A percentile compares a stretch with the other conserved stretches of the same genome.
These are phyloP conservation scores for Tolypocladium sp. DNA, from an alignment of 2,329 filamentous ascomycete species.

Conservation along the genomic window DNA sequence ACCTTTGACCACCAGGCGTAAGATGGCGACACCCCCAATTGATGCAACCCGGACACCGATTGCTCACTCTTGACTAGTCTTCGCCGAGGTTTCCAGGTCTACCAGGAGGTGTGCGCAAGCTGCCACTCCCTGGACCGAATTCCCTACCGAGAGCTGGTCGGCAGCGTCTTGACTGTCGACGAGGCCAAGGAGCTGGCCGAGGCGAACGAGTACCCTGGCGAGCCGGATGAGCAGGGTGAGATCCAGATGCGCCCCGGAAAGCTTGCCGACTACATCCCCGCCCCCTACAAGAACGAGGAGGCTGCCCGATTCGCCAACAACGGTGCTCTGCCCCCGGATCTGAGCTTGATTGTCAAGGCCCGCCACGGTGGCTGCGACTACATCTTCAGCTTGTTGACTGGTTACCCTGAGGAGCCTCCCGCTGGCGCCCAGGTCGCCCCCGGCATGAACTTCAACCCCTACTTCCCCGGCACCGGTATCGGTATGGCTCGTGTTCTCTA, in stretches of 20 bases:
- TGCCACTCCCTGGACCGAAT: slow-evolving; percentile 96
- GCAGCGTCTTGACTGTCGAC: slow-evolving; percentile 86
- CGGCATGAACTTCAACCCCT: slow-evolving; percentile 99
- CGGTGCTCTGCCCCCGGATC: slow-evolving; percentile 92
- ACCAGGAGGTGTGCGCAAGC: slow-evolving; percentile 94
- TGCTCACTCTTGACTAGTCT: slow-evolving; percentile 49
- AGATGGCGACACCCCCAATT: slow-evolving; percentile 30
- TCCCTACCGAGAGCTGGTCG: slow-evolving; percentile 87
- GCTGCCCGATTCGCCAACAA: slow-evolving; percentile 97
- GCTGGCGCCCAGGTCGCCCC: slow-evolving; percentile 77
- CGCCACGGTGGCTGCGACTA: slow-evolving; percentile 98
- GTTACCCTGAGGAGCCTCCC: slow-evolving; percentile 93
- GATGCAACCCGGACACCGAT: neutral
- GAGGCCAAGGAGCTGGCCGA: slow-evolving; percentile 97
- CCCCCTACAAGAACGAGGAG: slow-evolving; percentile 98
- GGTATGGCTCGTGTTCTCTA: slow-evolving; percentile 98
- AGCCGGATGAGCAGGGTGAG: slow-evolving; percentile 95
- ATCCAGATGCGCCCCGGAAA: slow-evolving; percentile 99
- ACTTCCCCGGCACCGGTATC: slow-evolving; percentile 98
- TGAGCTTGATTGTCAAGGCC: slow-evolving; percentile 95
- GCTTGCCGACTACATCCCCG: slow-evolving; percentile 91
- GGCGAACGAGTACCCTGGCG: slow-evolving; percentile 96
- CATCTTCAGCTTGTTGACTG: slow-evolving; percentile 93
- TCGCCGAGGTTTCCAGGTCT: slow-evolving; percentile 98
- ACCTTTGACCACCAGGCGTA: slow-evolving; percentile 96